Base-by-base conservation (phyloP, 2,329 filamentous ascomycete genomes). In the Tolypocladium pustulatum region DNA sequence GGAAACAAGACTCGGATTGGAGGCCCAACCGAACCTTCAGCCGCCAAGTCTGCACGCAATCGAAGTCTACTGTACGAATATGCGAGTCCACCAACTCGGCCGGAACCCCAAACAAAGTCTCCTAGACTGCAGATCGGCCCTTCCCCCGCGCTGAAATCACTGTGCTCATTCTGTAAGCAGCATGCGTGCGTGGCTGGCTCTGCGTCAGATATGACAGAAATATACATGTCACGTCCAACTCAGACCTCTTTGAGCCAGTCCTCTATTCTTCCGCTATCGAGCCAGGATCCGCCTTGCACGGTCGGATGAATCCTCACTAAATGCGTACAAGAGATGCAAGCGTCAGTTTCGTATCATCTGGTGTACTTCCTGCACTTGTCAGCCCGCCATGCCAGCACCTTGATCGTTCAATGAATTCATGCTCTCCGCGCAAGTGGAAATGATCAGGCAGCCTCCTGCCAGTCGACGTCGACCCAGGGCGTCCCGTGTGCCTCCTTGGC, bases 401-500 rank as follows among this genome's bases (percentile, higher is more conserved):
- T 41, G 38, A 1, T 41, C 38, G 20, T 9, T 20, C 38, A 10
- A n/a, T 0, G 38, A n/a, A n/a, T 7, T 6, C 20, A 20, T 41
- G 38, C 6, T 8, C 9, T n/a, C 38, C 9, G 9, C 20, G 41
- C 22, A 3, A 46, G 10, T 13, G 1, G 22, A 34, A 27, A 5
- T n/a, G n/a, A 27, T 46, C 41, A 46, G 4, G 41, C 41, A 46
- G 41, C 41, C 13, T 46, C 41, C 22, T 51, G 10, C 30, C 54
- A 59, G 8, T 61, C 57, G 12, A 27, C 10, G 25, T 66, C 63
- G 40, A 37, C 59, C 67, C 65, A 68, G 5, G 68, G 68, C 40
- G 55, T 61, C 3, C 69, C 70, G 9, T 54, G 51, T 0, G 63
- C 67, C 54, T 67, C 62, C 38, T 40, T 59, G 2, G 67, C 68